Percentiles rank a stretch among this genome's conserved stretches.
These are phyloP conservation scores for Apiospora hydei DNA, from an alignment of 2,329 filamentous ascomycete genomes.

Conservation along the genomic window DNA sequence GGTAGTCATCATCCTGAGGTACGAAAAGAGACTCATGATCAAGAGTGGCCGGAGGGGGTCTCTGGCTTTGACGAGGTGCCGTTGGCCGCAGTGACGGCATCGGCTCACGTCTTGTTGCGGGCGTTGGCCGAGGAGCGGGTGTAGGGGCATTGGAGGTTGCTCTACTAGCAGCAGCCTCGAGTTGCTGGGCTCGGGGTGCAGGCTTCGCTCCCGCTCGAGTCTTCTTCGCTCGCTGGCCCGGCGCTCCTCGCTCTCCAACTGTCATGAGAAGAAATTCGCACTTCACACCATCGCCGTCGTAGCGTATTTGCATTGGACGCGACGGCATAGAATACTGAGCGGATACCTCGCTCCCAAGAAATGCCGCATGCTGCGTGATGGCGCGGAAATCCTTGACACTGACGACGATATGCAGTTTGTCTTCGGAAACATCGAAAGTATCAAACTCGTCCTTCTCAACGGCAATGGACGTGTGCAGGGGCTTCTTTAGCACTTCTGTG, in stretches of 20 bases:
- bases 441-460: slow-evolving; percentile 81
- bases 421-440: slow-evolving; percentile 71
- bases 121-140: slow-evolving; percentile 44
- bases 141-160: slow-evolving; percentile 43
- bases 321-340: slow-evolving; percentile 76
- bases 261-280: slow-evolving; percentile 87
- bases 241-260: slow-evolving; percentile 68
- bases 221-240: slow-evolving; percentile 56
- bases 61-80: slow-evolving; percentile 56
- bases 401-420: slow-evolving; percentile 80
- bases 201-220: slow-evolving; percentile 47
- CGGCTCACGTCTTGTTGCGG: slow-evolving; percentile 47
- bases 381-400: slow-evolving; percentile 85
- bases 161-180: slow-evolving; percentile 58
- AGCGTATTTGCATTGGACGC: slow-evolving; percentile 75
- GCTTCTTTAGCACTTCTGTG: slow-evolving; percentile 78
- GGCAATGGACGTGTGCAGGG: slow-evolving; percentile 79
- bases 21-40: slow-evolving; percentile 76
- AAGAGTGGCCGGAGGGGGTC: slow-evolving; percentile 62
- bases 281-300: slow-evolving; percentile 70
- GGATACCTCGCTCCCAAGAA: slow-evolving; percentile 69
- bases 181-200: slow-evolving; percentile 48
- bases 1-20: slow-evolving; percentile 70
- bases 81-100: slow-evolving; percentile 47
- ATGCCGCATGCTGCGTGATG: slow-evolving; percentile 78